A percentile compares a stretch with the other conserved stretches of the same genome.
Evolutionary conservation across 805 yeast species (phyloP).

Genomic region (Candida palmyrensis): DNA sequence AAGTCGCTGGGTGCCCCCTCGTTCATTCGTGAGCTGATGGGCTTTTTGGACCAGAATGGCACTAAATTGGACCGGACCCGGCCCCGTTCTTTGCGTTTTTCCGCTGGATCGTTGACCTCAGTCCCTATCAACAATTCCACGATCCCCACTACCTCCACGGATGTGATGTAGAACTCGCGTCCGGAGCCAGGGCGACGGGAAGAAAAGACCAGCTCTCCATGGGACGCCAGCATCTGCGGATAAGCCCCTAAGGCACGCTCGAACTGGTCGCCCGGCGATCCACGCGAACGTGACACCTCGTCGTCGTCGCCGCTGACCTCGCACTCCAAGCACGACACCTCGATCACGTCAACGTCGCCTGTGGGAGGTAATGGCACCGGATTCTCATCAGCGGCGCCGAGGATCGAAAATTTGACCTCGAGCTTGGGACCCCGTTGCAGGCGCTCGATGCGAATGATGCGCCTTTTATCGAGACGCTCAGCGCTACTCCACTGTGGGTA

Average conservation of each 20-base stretch:
- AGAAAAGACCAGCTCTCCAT: neutral
- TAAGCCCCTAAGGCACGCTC: neutral
- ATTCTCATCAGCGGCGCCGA: slow-evolving; percentile 47
- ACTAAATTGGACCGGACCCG: slow-evolving; percentile 61
- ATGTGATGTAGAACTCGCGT: slow-evolving; percentile 48
- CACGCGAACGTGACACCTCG: slow-evolving; percentile 19
- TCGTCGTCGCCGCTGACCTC: slow-evolving; percentile 19
- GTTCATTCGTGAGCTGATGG: slow-evolving; percentile 44
- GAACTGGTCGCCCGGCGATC: slow-evolving; percentile 12
- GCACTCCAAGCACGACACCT: slow-evolving; percentile 57
- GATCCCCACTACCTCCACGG: slow-evolving; percentile 62
- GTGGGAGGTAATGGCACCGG: slow-evolving; percentile 35
- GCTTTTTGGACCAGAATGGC: slow-evolving; percentile 61
- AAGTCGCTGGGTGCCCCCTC: slow-evolving; percentile 26
- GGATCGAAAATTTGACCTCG: slow-evolving; percentile 44
- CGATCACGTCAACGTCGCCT: slow-evolving; percentile 45
- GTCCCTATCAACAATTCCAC: slow-evolving; percentile 58
- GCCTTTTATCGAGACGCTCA: slow-evolving; percentile 47
- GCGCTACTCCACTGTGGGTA: slow-evolving; percentile 43
- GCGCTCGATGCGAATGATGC: slow-evolving; percentile 56
- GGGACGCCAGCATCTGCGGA: neutral
- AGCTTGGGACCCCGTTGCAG: slow-evolving; percentile 44
- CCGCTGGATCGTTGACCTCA: slow-evolving; percentile 40
- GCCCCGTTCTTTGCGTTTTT: slow-evolving; percentile 60
- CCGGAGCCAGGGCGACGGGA: neutral